These are phyloP conservation scores for Aspergillus conjunctus DNA, from an alignment of 495 filamentous ascomycete genomes.

Conservation along the genomic window DNA sequence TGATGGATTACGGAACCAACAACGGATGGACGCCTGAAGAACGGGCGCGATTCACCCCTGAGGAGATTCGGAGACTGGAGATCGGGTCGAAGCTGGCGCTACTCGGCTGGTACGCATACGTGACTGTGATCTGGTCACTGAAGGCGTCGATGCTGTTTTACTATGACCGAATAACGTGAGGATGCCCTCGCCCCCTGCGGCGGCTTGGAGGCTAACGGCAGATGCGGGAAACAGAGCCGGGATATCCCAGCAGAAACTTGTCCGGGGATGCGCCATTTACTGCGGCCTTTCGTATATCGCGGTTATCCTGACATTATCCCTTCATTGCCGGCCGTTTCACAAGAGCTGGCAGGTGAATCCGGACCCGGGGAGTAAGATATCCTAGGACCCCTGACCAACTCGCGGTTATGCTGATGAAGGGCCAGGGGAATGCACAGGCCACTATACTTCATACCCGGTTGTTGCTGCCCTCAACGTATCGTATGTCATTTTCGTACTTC, in stretches of 20 bases:
- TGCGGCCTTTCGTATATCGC: not conserved
- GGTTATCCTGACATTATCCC: not conserved
- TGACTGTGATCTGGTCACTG: not conserved
- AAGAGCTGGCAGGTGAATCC: slow-evolving; percentile 4
- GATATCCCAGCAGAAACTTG: not conserved
- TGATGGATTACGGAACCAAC: not conserved
- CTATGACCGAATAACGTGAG: slow-evolving; percentile 4
- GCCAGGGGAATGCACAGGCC: not conserved
- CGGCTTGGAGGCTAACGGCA: too few species aligned
- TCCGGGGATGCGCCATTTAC: not conserved
- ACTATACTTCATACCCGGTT: not conserved
- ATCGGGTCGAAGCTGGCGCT: not conserved
- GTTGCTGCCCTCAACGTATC: not conserved
- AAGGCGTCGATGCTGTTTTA: slow-evolving; percentile 9
- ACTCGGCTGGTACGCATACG: not conserved
- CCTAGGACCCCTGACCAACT: not conserved
- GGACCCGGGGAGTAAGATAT: slow-evolving; percentile 1
- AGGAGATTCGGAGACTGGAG: not conserved
- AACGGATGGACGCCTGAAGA: not conserved
- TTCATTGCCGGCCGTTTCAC: not conserved
- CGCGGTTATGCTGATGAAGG: not conserved
- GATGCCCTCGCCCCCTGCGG: not conserved
- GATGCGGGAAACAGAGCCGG: not conserved
- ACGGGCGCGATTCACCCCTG: not conserved
- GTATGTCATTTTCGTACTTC: not conserved